Evolutionary conservation across 2,329 filamentous ascomycete species (phyloP).

Genomic region (Phialocephala subalpina): DNA sequence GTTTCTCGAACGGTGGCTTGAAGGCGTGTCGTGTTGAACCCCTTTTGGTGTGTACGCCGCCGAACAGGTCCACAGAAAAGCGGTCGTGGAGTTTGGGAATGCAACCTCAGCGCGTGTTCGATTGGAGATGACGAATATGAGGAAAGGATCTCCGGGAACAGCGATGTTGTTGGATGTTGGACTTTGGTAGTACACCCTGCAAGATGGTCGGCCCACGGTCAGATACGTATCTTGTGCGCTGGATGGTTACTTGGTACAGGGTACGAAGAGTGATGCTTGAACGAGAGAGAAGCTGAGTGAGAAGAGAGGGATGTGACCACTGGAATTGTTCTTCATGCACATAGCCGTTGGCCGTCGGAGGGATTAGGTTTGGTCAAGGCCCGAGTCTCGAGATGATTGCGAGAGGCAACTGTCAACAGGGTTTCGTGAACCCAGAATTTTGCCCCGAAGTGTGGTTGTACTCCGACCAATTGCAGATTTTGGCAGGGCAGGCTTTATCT

Average conservation of each 20-base stretch:
- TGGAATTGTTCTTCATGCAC: conserved; percentile 6
- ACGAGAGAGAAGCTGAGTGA: conserved; percentile 4
- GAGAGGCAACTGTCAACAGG: background rate
- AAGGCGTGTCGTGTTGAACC: background rate
- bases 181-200: background rate
- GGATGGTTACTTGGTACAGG: background rate
- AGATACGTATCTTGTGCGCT: conserved; percentile 5
- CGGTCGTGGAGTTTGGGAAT: background rate
- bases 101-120: conserved; percentile 3
- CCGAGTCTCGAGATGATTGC: background rate
- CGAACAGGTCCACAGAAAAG: background rate
- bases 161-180: too few relatives aligned
- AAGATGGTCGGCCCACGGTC: conserved; percentile 8
- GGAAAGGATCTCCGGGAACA: background rate
- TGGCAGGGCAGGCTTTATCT: conserved; percentile 2
- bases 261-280: background rate
- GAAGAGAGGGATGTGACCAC: background rate
- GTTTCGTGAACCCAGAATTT: background rate
- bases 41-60: conserved; percentile 2
- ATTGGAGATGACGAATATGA: conserved; percentile 9
- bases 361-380: background rate
- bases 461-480: background rate
- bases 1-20: background rate
- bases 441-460: background rate
- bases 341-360: conserved; percentile 1